Evolutionary conservation across 192 early-diverging fungal genomes (phyloP), one percentile per base, ranked within the genome.

Genomic region (Podila clonocystis): DNA sequence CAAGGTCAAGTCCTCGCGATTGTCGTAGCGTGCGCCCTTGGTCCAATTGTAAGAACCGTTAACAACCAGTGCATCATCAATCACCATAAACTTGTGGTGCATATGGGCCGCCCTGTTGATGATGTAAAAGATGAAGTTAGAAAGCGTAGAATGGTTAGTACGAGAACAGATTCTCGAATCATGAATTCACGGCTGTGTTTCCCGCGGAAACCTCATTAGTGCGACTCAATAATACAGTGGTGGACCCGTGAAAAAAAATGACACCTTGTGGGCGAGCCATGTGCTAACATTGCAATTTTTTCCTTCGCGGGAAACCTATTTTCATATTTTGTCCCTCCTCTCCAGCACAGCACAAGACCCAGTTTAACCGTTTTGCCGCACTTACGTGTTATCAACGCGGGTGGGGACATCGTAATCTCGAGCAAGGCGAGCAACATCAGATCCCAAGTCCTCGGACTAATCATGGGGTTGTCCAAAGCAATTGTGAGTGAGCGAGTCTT

Each of bases 51-150:
- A 89, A 17, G 91, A 92, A 2, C 92, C 92, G 36, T 85, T 82
- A 74, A 89, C 88, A 12, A 92, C 77, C 20, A 88, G 74, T 31
- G 80, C 74, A 45, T 82, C 72, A 73, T 91, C 89, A 38, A 91
- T 84, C 22, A 91, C 71, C 4, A 89, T 90, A 83, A 94, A 94
- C 75, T 94, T 94, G 64, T 91, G 87, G 64, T 94, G 92, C 92
- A 94, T 94, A 33, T 77, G 84, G 0, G 80, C 82, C 19, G 65
- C 52, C 17, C 84, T 87, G 64, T 57, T 36, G 41, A 45, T 17
- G 15, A 45, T 1, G 11, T 15, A 2, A 45, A 8, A n/a, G n/a
- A n/a, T n/a, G n/a, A 12, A 45, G 41, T 45, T 17, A 45, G 2
- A 45, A 17, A 45, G 41, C 2, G 41, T 4, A 45, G 2, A 17